These are phyloP conservation scores for Talaromyces pinophilus DNA, from an alignment of 2,329 filamentous ascomycete species.

Conservation along the genomic window DNA sequence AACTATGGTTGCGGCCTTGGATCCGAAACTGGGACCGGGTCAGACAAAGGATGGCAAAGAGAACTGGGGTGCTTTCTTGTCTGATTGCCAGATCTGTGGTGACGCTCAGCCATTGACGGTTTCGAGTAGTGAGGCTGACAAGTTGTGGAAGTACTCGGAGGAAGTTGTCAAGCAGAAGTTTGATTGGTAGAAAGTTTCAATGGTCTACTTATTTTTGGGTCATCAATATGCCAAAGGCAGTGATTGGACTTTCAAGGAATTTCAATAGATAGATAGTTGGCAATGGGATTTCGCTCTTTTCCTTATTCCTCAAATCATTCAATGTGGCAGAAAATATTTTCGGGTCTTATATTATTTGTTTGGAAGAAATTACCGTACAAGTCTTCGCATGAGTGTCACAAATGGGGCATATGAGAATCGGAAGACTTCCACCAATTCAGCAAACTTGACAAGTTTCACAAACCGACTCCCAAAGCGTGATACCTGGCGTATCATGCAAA, in stretches of 20 bases:
- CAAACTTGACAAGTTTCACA: conserved; percentile 10
- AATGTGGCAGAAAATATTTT: neutral
- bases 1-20: conserved; percentile 48
- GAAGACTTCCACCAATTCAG: neutral
- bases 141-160: conserved; percentile 52
- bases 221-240: neutral
- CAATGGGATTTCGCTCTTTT: neutral
- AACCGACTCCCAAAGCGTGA: conserved; percentile 5
- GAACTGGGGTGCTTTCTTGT: conserved; percentile 43
- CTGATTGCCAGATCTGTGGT: conserved; percentile 43
- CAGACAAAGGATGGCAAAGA: conserved; percentile 28
- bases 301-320: neutral
- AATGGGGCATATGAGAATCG: neutral
- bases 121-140: conserved; percentile 39
- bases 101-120: conserved; percentile 33
- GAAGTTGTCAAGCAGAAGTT: conserved; percentile 46
- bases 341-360: neutral
- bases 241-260: neutral
- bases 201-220: neutral
- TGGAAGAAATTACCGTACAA: neutral
- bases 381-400: neutral
- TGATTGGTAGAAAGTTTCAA: conserved; percentile 14
- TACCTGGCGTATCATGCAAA: conserved; percentile 10
- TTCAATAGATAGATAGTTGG: neutral
- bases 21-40: conserved; percentile 38